Evolutionary conservation across 1,284 basidiomycete genomes (phyloP), one percentile per base, ranked within the genome.

Genomic region (Microbotryomycetes sp.): DNA sequence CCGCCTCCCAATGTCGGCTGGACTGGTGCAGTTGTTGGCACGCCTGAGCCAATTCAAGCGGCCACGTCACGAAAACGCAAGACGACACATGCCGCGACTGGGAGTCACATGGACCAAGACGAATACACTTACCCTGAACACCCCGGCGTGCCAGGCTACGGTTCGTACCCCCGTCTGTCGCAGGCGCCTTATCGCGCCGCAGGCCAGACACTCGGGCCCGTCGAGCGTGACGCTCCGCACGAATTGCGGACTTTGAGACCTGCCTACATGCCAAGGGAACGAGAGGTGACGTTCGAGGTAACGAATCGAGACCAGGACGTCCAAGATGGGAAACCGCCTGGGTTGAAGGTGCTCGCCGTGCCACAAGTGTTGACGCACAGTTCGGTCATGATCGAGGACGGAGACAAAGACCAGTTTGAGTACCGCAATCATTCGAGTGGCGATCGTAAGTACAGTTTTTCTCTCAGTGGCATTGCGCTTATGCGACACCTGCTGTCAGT

Each of bases 341-440:
- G 74, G 29, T 67, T 74, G 45, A 85, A 57, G 79, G 80, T 15
- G 71, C 78, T 76, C 23, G 69, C 70, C 4, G 62, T 75, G 1
- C 83, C 83, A 7, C 74, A 81, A 3, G 68, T 87, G 61, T 73
- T 87, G 70, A 87, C 83, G 2, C 82, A 80, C 57, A 64, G 87
- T 45, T 81, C 75, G 57, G 74, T 79, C 2, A 79, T 78, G 27
- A 79, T 86, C n/a, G 86, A 87, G 23, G 83, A 83, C 1, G 83
- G 85, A 24, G 70, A 72, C 15, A 71, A 70, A n/a, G 83, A 88
- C 61, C 72, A 84, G 15, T 76, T 96, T 49, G 90, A 96, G 72
- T 88, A 80, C 0, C 80, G 84, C 66, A 97, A 98, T 77, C 80
- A 85, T 27, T 85, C 86, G 58, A 80, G 80, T 26, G 80, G 64